A percentile compares a stretch with the other conserved stretches of the same genome.
These are phyloP conservation scores for Citrullus mucosospermus DNA, from an alignment of 306 rosid species.

Conservation along the genomic window DNA sequence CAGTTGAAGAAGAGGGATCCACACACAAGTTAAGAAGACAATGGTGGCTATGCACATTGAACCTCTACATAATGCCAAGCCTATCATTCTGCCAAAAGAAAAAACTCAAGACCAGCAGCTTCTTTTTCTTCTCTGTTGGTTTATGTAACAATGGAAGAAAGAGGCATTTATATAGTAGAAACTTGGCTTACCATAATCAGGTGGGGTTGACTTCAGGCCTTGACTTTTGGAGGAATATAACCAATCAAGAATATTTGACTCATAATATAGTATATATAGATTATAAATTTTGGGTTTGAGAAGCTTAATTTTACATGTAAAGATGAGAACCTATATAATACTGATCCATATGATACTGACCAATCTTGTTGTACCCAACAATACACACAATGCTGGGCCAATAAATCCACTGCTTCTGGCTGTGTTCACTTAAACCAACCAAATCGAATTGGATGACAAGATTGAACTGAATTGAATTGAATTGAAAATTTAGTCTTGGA, in stretches of 20 bases:
- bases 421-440: no score
- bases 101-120: neutral
- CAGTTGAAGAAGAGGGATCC: conserved; percentile 46
- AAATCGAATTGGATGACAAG: no score
- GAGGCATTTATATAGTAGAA: neutral
- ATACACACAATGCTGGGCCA: neutral
- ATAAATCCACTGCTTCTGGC: neutral
- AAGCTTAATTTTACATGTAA: neutral
- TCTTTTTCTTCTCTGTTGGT: neutral
- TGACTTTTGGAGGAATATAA: conserved; percentile 4
- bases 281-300: neutral
- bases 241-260: conserved; percentile 1
- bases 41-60: conserved; percentile 28
- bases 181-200: neutral
- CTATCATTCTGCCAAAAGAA: conserved; percentile 27
- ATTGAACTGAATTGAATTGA: no score
- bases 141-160: neutral
- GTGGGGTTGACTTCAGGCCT: conserved; percentile 8
- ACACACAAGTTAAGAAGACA: conserved; percentile 48
- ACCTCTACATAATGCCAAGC: conserved; percentile 30
- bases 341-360: neutral
- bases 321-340: neutral
- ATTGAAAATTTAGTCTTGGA: no score
- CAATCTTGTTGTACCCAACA: neutral
- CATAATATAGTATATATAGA: neutral